A percentile compares a stretch with the other conserved stretches of the same genome.
These are phyloP conservation scores for Apiospora sp. DNA, from an alignment of 2,329 filamentous ascomycete species.

Conservation along the genomic window DNA sequence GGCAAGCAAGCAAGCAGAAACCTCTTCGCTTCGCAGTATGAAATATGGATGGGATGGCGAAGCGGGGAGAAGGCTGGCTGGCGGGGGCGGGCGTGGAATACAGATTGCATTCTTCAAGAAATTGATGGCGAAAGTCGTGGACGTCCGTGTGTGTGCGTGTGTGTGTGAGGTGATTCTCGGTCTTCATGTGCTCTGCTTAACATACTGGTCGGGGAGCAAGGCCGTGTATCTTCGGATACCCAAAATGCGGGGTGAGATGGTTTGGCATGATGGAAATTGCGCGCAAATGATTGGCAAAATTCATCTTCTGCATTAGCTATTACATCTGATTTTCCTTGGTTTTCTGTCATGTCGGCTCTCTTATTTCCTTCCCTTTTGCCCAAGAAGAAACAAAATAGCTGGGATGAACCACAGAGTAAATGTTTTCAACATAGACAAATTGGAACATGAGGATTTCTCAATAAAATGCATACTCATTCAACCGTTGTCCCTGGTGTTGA, in stretches of 20 bases:
- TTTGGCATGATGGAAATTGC: not conserved
- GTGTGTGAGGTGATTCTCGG: not conserved
- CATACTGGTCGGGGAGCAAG: not conserved
- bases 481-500: too few relatives aligned
- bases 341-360: not conserved
- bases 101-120: constrained; percentile 20
- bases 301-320: not conserved
- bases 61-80: not conserved
- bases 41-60: not conserved
- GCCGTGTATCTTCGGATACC: not conserved
- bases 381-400: not conserved
- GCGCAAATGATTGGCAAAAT: not conserved
- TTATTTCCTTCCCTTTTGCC: not conserved
- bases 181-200: not conserved
- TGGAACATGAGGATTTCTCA: not conserved
- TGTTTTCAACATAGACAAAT: not conserved
- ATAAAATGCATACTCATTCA: not conserved
- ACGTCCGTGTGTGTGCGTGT: not conserved
- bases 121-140: not conserved
- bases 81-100: not conserved
- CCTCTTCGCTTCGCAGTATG: not conserved
- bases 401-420: not conserved
- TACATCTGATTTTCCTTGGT: not conserved
- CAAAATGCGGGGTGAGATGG: not conserved
- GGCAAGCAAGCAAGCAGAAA: not conserved